Evolutionary conservation across 192 early-diverging fungal species (phyloP).

Genomic region (Entophlyctis luteolus): DNA sequence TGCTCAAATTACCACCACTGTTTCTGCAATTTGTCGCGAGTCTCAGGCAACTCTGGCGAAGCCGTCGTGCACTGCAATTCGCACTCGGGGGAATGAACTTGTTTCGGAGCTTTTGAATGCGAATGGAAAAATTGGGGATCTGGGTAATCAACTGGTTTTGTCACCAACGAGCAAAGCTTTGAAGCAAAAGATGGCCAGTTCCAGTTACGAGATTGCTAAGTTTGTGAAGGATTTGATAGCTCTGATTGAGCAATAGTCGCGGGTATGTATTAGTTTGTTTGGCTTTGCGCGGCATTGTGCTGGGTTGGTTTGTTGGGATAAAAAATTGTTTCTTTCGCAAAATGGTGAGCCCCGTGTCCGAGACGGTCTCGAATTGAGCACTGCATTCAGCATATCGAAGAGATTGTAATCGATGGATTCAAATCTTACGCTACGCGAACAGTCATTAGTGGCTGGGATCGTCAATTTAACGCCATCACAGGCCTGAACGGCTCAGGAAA

Average conservation of each 20-base stretch:
- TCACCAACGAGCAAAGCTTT: slow-evolving; percentile 52
- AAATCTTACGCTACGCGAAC: slow-evolving; percentile 96
- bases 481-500: slow-evolving; percentile 98
- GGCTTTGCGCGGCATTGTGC: background rate
- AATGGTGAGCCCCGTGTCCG: too few species aligned
- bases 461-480: slow-evolving; percentile 96
- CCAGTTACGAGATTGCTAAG: slow-evolving; percentile 85
- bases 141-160: slow-evolving; percentile 50
- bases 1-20: slow-evolving; percentile 55
- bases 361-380: background rate
- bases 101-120: slow-evolving; percentile 55
- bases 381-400: slow-evolving; percentile 78
- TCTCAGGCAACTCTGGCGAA: slow-evolving; percentile 48
- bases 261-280: background rate
- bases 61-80: slow-evolving; percentile 33
- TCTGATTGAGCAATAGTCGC: slow-evolving; percentile 49
- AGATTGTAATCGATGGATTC: slow-evolving; percentile 97
- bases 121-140: slow-evolving; percentile 53
- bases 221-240: slow-evolving; percentile 78
- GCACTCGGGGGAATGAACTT: slow-evolving; percentile 52
- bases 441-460: slow-evolving; percentile 96
- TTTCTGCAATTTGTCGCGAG: slow-evolving; percentile 50
- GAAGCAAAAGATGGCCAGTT: slow-evolving; percentile 81
- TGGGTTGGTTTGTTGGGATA: background rate
- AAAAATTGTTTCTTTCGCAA: too few species aligned